Evolutionary conservation across 495 filamentous ascomycete species (phyloP), one percentile per base, ranked within the genome.

Genomic region (Peziza echinospora): DNA sequence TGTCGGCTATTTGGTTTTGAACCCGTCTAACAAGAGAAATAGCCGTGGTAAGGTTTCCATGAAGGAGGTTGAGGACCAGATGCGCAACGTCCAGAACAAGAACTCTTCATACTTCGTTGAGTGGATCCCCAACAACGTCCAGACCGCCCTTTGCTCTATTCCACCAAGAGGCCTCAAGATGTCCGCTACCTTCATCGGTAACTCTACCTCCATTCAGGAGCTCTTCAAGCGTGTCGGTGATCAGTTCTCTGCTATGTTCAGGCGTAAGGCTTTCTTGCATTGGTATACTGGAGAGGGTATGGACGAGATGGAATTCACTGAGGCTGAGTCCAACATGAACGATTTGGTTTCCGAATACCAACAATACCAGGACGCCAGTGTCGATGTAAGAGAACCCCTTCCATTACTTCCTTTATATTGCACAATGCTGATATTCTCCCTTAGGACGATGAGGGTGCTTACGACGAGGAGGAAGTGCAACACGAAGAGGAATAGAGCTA

Each of bases 281-380:
- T 99, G 89, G 89, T 99, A 99, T 69, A 99, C 89, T 76, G 85
- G 86, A 63, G 89, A 99, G 78, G 89, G 89, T 72, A 99, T 99
- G 89, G 89, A 99, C 71, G 89, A 99, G 80, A 96, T 96, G 89
- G 89, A 99, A 73, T 99, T 99, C 71, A 96, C 89, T 64, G 91
- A 96, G 76, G 89, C 89, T 59, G 89, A 99, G 81, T 87, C 81
- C 72, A 99, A 99, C 73, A 99, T 99, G 89, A 99, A 96, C 73
- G 89, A 99, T 67, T 71, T 99, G 66, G 89, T 99, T 52, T 93
- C 87, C 49, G 89, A 99, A 67, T 99, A 99, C 75, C 89, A 99
- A 76, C 91, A 99, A 67, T 99, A 99, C 76, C 89, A 99, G 75
- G 89, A 99, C 62, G 89, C 89, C 60, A 82, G 82, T 55, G 73